A percentile compares a stretch with the other conserved stretches of the same genome.
Conservation (phyloP, 2,329 filamentous ascomycete species). For the Monascus ruber region DNA sequence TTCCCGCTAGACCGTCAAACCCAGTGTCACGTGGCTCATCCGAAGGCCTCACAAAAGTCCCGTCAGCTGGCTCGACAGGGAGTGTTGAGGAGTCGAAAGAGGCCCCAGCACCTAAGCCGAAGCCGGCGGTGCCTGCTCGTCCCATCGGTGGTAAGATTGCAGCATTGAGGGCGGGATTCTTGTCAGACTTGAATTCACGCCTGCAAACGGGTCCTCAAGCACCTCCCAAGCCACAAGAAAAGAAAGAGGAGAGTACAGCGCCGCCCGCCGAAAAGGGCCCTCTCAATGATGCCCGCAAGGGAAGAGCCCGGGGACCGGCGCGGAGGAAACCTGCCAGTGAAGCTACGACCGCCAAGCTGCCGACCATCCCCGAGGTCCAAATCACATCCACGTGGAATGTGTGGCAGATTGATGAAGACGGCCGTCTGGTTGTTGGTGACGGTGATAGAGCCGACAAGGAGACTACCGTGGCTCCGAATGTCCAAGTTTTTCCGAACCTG, state of each 20-base stretch:
- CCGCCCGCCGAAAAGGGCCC: slow-evolving; percentile 61
- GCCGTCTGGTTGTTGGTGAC: slow-evolving; percentile 20
- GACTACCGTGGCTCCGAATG: slow-evolving; percentile 1
- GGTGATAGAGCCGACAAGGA: slow-evolving; percentile 5
- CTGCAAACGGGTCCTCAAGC: slow-evolving; percentile 75
- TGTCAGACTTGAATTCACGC: slow-evolving; percentile 85
- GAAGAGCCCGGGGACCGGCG: slow-evolving; percentile 76
- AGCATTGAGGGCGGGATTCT: slow-evolving; percentile 78
- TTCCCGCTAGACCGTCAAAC: slow-evolving; percentile 56
- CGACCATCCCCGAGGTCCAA: slow-evolving; percentile 25
- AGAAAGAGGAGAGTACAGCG: slow-evolving; percentile 44
- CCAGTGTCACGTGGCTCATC: slow-evolving; percentile 22
- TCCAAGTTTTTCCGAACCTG: slow-evolving; percentile 6
- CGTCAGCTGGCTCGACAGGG: slow-evolving; percentile 30
- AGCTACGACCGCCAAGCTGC: slow-evolving; percentile 35
- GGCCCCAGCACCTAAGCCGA: slow-evolving; percentile 48
- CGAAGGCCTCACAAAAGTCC: slow-evolving; percentile 23
- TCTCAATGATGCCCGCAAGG: slow-evolving; percentile 80
- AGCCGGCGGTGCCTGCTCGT: slow-evolving; percentile 69
- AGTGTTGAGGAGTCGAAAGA: slow-evolving; percentile 21
- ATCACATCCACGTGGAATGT: slow-evolving; percentile 30
- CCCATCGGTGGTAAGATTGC: slow-evolving; percentile 79
- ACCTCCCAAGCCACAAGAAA: slow-evolving; percentile 57
- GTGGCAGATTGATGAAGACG: slow-evolving; percentile 26
- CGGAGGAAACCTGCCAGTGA: slow-evolving; percentile 57